Conservation (phyloP, 2,329 filamentous ascomycete genomes). For the Penicillium sp. region DNA sequence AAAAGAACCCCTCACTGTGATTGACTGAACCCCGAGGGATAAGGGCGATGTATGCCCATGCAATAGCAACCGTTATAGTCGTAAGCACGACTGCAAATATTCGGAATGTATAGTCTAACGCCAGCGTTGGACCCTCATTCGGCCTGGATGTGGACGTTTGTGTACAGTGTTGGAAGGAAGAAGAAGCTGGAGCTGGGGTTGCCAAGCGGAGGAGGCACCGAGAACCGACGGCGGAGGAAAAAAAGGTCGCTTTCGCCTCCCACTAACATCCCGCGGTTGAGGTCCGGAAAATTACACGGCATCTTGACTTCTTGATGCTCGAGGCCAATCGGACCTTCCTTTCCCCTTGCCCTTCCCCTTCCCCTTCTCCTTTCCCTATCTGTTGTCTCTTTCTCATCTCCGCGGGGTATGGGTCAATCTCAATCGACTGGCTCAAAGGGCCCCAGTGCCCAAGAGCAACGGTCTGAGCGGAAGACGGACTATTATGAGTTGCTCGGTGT, state of each 20-base stretch:
- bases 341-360: neutral
- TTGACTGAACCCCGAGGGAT: neutral
- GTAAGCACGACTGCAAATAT: neutral
- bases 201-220: slow-evolving; percentile 1
- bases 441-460: slow-evolving; percentile 16
- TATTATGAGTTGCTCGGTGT: slow-evolving; percentile 76
- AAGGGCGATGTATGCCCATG: neutral
- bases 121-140: slow-evolving; percentile 10
- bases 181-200: neutral
- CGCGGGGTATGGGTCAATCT: slow-evolving; percentile 40
- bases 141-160: slow-evolving; percentile 1
- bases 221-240: neutral
- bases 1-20: neutral
- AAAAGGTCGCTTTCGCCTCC: neutral
- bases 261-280: neutral
- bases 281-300: neutral
- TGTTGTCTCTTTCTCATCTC: neutral
- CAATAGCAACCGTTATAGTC: neutral
- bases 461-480: slow-evolving; percentile 32
- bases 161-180: neutral
- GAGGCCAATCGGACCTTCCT: neutral
- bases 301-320: neutral
- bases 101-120: slow-evolving; percentile 4
- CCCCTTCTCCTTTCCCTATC: neutral
- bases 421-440: slow-evolving; percentile 37